Base-by-base conservation (phyloP, 345 rosid species). In the Trapa incisa region DNA sequence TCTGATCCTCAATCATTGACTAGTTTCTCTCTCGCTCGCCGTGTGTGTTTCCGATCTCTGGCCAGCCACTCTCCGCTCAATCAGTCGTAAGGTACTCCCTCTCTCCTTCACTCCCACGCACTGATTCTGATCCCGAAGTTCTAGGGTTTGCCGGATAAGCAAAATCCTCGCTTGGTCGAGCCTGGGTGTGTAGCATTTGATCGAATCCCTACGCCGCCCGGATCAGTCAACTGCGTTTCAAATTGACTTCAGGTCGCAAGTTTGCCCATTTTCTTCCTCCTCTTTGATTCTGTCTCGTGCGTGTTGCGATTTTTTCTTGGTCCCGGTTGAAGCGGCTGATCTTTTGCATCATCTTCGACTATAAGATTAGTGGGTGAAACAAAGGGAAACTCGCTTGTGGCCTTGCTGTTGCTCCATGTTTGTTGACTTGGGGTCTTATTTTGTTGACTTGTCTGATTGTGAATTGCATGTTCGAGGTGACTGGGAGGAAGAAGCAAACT, bases 61-160 rank as follows among this genome's bases (percentile, higher is more conserved):
- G 17, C 29, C 29, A 22, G 29, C 60, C 60, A 54, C 63, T 58
- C 37, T 29, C 38, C 33, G 37, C 63, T 38, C 63, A 58, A 58
- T 58, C 63, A 32, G 36, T 17, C 8, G 35, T 47, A 36, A 66
- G 68, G 56, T 35, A 66, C 60, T 37, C n/a, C 37, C 47, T 48
- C 1, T 37, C 29, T 22, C 29, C 29, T 22, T 22, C 29, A 22
- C 29, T 22, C 29, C 29, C 29, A 22, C 29, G 29, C 29, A 0
- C 29, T 22, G 29, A 22, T 22, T 60, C 70, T 22, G 3, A 14
- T 53, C 68, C 60, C 53, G 52, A 33, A 69, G 29, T 42, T 65
- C 67, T 65, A 65, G 67, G 67, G 67, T 65, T 65, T 43, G 16
- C 47, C 22, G 42, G 7, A 45, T 52, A 43, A 35, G 32, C 43